phyloP scores from a whole-genome alignment of 2,329 filamentous ascomycete genomes.

The Fusarium sp. region DNA sequence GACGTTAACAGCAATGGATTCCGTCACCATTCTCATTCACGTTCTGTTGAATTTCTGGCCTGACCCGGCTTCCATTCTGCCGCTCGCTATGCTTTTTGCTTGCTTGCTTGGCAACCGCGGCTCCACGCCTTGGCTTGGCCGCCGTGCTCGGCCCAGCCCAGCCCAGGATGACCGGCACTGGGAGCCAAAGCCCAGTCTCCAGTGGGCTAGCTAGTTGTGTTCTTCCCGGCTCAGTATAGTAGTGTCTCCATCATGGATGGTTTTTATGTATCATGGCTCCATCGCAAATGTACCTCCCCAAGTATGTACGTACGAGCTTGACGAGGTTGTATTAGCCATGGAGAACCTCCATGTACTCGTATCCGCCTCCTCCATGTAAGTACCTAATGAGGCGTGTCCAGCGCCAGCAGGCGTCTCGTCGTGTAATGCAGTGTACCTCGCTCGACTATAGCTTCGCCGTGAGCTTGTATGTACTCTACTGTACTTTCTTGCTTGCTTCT shows the following conservation, averaged over 20 bases:
- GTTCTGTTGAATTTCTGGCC: constrained; percentile 3
- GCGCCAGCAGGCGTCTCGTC: constrained; percentile 17
- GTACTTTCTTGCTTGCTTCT: constrained; percentile 13
- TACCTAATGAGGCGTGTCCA: constrained; percentile 14
- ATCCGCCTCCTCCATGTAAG: constrained; percentile 29
- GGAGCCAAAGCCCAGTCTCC: constrained; percentile 14
- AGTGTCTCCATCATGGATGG: constrained; percentile 29
- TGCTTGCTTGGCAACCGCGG: constrained; percentile 5
- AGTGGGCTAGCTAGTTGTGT: constrained; percentile 29
- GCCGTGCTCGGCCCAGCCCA: constrained; percentile 1
- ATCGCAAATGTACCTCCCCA: constrained; percentile 19
- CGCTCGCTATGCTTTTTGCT: neutral
- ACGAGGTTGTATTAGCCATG: constrained; percentile 37
- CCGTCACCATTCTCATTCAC: constrained; percentile 26
- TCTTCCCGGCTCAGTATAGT: constrained; percentile 27
- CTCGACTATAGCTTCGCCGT: constrained; percentile 30
- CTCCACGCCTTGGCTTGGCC: constrained; percentile 21
- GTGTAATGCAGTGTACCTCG: constrained; percentile 34
- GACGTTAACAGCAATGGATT: constrained; percentile 17
- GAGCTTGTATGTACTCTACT: neutral
- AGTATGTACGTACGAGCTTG: constrained; percentile 6
- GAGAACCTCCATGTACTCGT: constrained; percentile 23
- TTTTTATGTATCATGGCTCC: constrained; percentile 34
- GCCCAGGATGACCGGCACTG: constrained; percentile 24
- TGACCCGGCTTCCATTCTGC: constrained; percentile 19